Evolutionary conservation across 2,329 filamentous ascomycete species (phyloP).

Genomic region (Leptoxyphium fumago): DNA sequence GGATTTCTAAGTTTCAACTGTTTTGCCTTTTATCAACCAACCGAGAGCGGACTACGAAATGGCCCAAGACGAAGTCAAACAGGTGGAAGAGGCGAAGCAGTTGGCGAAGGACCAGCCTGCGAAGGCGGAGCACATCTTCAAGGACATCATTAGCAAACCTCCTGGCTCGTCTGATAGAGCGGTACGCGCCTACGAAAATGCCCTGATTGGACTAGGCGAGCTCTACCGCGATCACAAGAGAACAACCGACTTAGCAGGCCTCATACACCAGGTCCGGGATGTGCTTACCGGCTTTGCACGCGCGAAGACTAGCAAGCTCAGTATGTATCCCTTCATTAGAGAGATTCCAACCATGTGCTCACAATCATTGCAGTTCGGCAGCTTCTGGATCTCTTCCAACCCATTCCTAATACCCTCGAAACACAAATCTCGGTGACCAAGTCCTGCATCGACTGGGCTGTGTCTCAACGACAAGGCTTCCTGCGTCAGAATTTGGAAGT

Average conservation of each 20-base stretch:
- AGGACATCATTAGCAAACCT: constrained; percentile 73
- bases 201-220: constrained; percentile 77
- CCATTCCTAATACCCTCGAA: constrained; percentile 88
- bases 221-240: constrained; percentile 81
- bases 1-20: no score
- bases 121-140: constrained; percentile 78
- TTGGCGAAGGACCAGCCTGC: constrained; percentile 63
- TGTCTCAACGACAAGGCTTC: constrained; percentile 85
- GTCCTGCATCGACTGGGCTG: constrained; percentile 99
- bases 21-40: no score
- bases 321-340: constrained; percentile 38
- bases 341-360: not conserved
- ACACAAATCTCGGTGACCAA: constrained; percentile 91
- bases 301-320: constrained; percentile 95
- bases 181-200: constrained; percentile 79
- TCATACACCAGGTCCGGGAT: constrained; percentile 79
- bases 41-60: constrained; percentile 19
- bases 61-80: constrained; percentile 40
- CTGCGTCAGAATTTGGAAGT: constrained; percentile 96
- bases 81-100: constrained; percentile 81
- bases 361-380: constrained; percentile 51
- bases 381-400: constrained; percentile 85
- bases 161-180: constrained; percentile 75
- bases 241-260: constrained; percentile 68
- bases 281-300: constrained; percentile 94